Evolutionary conservation across 352 stramenopile genomes (phyloP), one percentile per base, ranked within the genome.

Genomic region (Phytophthora pisi): DNA sequence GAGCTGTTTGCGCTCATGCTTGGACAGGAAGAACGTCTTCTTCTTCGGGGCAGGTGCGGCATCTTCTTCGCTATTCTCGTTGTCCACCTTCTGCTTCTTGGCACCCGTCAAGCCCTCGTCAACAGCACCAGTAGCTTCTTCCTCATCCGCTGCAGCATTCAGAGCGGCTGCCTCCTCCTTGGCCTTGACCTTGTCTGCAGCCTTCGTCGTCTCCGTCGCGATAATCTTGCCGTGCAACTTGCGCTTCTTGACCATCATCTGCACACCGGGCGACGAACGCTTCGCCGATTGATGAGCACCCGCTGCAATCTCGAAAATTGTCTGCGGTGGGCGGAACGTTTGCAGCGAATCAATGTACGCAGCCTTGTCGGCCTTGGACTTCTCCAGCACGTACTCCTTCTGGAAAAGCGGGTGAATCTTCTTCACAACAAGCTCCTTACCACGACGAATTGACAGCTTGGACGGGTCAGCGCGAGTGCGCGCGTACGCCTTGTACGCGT

Each of bases 401-500:
- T 88, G 66, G 56, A 99, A 90, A 24, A 99, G 79, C 65, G 97
- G 97, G 72, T 99, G 96, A 5, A 97, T 71, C 50, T 95, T 95
- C 64, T 97, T 98, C 43, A 85, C 64, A 10, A 78, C 84, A 51
- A 99, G 78, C 34, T 94, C 91, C 84, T 99, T 99, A 4, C 95
- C 89, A 56, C 96, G 91, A 68, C 93, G 92, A 61, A 99, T 98
- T 38, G 94, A 98, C 52, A 96, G 81, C 71, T 93, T 98, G n/a
- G 91, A 98, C 31, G 97, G 92, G 68, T 99, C 97, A 8, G 96
- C 91, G 30, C 98, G 88, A 45, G 94, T 99, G 56, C 96, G 85
- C 51, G 93, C 79, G 78, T 99, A 99, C 86, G 99, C 95, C 71
- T 99, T 99, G 91, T 98, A 98, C 15, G 96, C 91, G 72, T 99